phyloP scores from a whole-genome alignment of 768 basidiomycete genomes.

The Mycena haematopus region DNA sequence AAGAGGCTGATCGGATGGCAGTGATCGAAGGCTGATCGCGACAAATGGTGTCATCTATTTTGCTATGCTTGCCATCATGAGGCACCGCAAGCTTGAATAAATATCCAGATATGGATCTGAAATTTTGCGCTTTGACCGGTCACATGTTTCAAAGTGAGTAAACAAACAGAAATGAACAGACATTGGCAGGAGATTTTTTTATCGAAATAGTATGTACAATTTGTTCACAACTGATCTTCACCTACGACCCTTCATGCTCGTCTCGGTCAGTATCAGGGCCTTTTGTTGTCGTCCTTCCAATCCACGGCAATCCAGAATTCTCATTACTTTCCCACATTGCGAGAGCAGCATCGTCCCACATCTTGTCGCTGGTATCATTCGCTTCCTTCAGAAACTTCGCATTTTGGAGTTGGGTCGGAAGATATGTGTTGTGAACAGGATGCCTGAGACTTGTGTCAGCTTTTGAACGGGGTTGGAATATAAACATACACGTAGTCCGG shows the following conservation, averaged over 20 bases:
- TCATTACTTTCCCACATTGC: conserved; percentile 59
- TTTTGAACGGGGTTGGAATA: background rate
- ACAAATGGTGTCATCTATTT: conserved; percentile 23
- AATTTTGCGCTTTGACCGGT: conserved; percentile 11
- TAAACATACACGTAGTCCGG: conserved; percentile 57
- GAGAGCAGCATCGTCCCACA: conserved; percentile 68
- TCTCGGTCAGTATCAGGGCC: background rate
- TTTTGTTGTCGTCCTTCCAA: conserved; percentile 43
- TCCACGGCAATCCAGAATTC: conserved; percentile 58
- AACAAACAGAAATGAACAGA: no score
- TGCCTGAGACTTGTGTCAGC: conserved; percentile 46
- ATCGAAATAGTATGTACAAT: background rate
- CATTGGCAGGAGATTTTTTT: no score
- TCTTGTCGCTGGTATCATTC: conserved; percentile 51
- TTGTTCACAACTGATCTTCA: background rate
- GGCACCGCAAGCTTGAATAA: background rate
- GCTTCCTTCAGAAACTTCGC: conserved; percentile 51
- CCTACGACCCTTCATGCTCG: background rate
- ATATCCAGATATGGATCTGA: background rate
- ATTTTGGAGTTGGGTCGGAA: conserved; percentile 56
- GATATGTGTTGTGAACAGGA: conserved; percentile 68
- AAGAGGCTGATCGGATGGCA: background rate
- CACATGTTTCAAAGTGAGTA: background rate
- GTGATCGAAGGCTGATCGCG: background rate
- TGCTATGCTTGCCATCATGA: conserved; percentile 6